Conservation (phyloP, 345 rosid genomes). For the Hypericum perforatum region DNA sequence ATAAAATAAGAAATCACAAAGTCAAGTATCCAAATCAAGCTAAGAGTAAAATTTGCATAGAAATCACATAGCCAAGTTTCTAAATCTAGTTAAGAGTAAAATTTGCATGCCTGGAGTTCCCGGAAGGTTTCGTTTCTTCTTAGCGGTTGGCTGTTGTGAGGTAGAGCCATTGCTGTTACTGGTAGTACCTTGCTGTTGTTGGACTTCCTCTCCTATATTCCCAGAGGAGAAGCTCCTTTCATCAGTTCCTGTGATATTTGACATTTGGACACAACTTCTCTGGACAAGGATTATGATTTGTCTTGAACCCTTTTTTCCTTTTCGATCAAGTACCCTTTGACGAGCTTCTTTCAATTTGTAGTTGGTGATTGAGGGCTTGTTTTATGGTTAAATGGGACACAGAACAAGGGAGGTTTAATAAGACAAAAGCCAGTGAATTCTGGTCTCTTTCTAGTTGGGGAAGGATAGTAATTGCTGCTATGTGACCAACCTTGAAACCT, state of each 20-base stretch:
- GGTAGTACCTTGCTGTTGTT: slow-evolving; percentile 18
- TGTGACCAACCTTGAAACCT: slow-evolving; percentile 23
- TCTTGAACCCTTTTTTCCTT: too few species aligned
- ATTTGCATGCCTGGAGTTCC: slow-evolving; percentile 57
- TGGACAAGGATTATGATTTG: too few species aligned
- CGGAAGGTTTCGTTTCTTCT: slow-evolving; percentile 66
- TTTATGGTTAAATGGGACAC: slow-evolving; percentile 13
- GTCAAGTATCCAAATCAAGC: background rate
- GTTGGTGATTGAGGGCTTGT: too few species aligned
- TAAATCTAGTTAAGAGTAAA: background rate
- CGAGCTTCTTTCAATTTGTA: too few species aligned
- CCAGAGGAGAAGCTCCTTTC: slow-evolving; percentile 70
- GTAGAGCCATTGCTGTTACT: slow-evolving; percentile 26
- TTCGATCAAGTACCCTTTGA: too few species aligned
- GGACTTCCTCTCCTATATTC: slow-evolving; percentile 41
- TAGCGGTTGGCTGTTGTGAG: slow-evolving; percentile 32
- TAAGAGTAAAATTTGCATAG: too few species aligned
- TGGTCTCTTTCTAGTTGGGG: slow-evolving; percentile 22
- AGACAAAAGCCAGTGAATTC: slow-evolving; percentile 34
- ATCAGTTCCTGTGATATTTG: slow-evolving; percentile 42
- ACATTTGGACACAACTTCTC: slow-evolving; percentile 23
- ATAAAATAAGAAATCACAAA: background rate
- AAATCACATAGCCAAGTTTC: background rate
- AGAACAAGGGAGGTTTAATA: slow-evolving; percentile 29
- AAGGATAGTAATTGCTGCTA: slow-evolving; percentile 9